Conservation (phyloP, 768 basidiomycete species). For the Lactarius evosmus region DNA sequence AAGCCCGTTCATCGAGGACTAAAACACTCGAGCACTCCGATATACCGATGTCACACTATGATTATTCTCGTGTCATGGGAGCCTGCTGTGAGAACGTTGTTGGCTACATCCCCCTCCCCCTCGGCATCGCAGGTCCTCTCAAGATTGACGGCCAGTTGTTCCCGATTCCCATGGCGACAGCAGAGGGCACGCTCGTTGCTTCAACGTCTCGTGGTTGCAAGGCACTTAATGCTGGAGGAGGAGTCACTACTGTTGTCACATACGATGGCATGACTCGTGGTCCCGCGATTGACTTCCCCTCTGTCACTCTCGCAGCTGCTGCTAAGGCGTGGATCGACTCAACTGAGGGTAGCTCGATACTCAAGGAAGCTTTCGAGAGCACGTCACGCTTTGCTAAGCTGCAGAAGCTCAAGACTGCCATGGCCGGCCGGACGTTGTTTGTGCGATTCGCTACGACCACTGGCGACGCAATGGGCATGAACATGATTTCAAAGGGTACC, state of each 20-base stretch:
- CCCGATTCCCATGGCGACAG: slow-evolving; percentile 98
- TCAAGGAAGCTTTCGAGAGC: slow-evolving; percentile 87
- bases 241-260: slow-evolving; percentile 89
- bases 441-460: slow-evolving; percentile 93
- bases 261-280: slow-evolving; percentile 98
- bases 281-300: slow-evolving; percentile 95
- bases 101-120: slow-evolving; percentile 93
- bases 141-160: slow-evolving; percentile 80
- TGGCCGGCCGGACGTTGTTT: slow-evolving; percentile 92
- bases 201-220: slow-evolving; percentile 98
- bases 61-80: slow-evolving; percentile 90
- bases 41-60: slow-evolving; percentile 81
- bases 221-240: slow-evolving; percentile 93
- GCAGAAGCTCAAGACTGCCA: slow-evolving; percentile 77
- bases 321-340: slow-evolving; percentile 88
- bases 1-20: slow-evolving; percentile 81
- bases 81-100: slow-evolving; percentile 99
- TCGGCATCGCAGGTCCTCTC: slow-evolving; percentile 95
- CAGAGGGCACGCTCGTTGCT: slow-evolving; percentile 98
- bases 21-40: slow-evolving; percentile 81
- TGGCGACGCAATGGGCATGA: slow-evolving; percentile 99
- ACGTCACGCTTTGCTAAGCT: slow-evolving; percentile 92
- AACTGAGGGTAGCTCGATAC: slow-evolving; percentile 67
- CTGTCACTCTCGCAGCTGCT: slow-evolving; percentile 69
- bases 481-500: slow-evolving; percentile 99